Percentiles rank a stretch among this genome's conserved stretches.
phyloP scores from a whole-genome alignment of 2,329 filamentous ascomycete genomes.

The Alternaria sp. region DNA sequence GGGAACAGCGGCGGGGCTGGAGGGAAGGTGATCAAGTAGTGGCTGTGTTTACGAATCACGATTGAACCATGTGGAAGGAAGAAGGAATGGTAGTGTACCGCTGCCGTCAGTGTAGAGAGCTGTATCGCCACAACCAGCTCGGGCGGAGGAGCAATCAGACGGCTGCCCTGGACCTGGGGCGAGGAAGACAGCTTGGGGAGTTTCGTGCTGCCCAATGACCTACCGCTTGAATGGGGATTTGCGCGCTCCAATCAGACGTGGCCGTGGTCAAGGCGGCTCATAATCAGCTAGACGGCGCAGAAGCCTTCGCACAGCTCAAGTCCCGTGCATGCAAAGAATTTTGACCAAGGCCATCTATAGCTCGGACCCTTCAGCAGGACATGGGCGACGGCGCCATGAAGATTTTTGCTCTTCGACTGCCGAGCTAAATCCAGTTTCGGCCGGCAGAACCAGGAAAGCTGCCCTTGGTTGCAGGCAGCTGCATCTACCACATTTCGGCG shows the following conservation, averaged over 20 bases:
- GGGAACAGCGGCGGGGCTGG: conserved; percentile 18
- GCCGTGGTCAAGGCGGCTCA: conserved; percentile 14
- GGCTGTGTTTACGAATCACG: conserved; percentile 11
- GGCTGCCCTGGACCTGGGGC: conserved; percentile 19
- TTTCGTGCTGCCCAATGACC: conserved; percentile 25
- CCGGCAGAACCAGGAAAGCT: conserved; percentile 14
- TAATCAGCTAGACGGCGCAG: conserved; percentile 18
- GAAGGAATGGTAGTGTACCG: conserved; percentile 10
- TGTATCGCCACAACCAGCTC: conserved; percentile 22
- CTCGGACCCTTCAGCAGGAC: conserved; percentile 11
- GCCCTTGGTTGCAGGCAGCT: conserved; percentile 12
- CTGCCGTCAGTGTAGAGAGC: conserved; percentile 13
- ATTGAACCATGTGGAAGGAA: conserved; percentile 9
- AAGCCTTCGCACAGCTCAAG: conserved; percentile 15
- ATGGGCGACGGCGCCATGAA: conserved; percentile 19
- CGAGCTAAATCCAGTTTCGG: conserved; percentile 18
- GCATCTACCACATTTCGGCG: conserved; percentile 8
- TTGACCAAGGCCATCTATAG: conserved; percentile 14
- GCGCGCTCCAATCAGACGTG: conserved; percentile 22
- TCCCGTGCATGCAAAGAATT: conserved; percentile 17
- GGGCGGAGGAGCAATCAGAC: conserved; percentile 21
- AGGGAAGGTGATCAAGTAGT: conserved; percentile 14
- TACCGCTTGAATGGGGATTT: conserved; percentile 13
- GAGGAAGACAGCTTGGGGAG: conserved; percentile 20
- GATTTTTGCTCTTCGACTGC: conserved; percentile 18